A percentile compares a stretch with the other conserved stretches of the same genome.
Evolutionary conservation across 495 filamentous ascomycete genomes (phyloP).

Genomic region (Hypomontagnella submonticulosa): DNA sequence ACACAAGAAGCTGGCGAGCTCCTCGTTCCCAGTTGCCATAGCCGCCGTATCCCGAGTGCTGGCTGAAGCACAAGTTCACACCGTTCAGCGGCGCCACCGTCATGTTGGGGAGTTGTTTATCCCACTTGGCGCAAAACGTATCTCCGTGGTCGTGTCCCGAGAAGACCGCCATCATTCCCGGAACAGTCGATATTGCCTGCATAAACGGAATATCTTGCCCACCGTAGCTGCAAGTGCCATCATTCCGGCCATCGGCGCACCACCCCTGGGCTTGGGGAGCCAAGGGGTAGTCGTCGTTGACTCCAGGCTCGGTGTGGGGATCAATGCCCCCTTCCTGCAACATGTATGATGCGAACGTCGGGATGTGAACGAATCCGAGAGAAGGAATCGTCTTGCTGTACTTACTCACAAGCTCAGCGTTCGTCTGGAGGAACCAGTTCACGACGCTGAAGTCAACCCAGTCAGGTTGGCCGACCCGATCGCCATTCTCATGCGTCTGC

Average conservation of each 20-base stretch:
- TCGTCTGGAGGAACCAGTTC: conserved; percentile 68
- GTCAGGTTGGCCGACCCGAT: conserved; percentile 51
- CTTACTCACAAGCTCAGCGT: conserved; percentile 52
- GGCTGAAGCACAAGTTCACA: conserved; percentile 72
- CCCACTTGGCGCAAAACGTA: conserved; percentile 70
- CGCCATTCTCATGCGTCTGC: conserved; percentile 47
- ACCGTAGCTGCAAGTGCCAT: conserved; percentile 54
- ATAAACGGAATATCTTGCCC: conserved; percentile 74
- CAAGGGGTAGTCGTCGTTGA: conserved; percentile 71
- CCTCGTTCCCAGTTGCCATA: conserved; percentile 74
- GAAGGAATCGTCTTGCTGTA: conserved; percentile 65
- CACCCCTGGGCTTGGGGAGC: conserved; percentile 63
- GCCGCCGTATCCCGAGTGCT: conserved; percentile 76
- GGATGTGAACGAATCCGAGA: conserved; percentile 80
- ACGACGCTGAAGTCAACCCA: conserved; percentile 64
- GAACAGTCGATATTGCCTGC: conserved; percentile 65
- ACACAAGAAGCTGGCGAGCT: conserved; percentile 66
- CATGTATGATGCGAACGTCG: conserved; percentile 65
- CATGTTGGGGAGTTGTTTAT: conserved; percentile 46
- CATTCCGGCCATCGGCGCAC: conserved; percentile 56
- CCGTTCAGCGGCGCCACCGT: conserved; percentile 46
- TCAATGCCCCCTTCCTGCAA: conserved; percentile 59
- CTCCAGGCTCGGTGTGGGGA: conserved; percentile 64
- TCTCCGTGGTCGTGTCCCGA: conserved; percentile 78
- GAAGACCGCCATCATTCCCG: conserved; percentile 70